phyloP scores from a whole-genome alignment of 371 early-diverging fungal species.

The Batkoa obscura region DNA sequence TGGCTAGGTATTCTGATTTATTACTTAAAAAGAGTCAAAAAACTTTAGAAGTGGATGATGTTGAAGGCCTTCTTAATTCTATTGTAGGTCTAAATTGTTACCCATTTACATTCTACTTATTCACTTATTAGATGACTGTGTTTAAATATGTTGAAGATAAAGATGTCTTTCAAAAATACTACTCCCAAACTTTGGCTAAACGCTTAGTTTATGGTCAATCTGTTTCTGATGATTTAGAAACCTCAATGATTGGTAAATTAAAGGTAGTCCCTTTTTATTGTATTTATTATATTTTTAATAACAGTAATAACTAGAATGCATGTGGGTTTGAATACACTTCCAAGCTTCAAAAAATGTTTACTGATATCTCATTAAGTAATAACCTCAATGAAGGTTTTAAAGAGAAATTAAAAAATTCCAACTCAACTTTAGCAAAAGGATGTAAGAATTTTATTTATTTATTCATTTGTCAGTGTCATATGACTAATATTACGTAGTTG shows the following conservation, averaged over 20 bases:
- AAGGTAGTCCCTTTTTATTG: constrained; percentile 18
- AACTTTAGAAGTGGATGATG: constrained; percentile 59
- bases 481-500: constrained; percentile 17
- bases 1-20: constrained; percentile 70
- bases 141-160: constrained; percentile 87
- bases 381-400: constrained; percentile 58
- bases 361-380: constrained; percentile 68
- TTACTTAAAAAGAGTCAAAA: constrained; percentile 68
- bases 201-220: constrained; percentile 67
- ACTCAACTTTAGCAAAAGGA: constrained; percentile 13
- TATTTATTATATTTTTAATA: constrained; percentile 10
- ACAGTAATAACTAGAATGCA: constrained; percentile 30
- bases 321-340: constrained; percentile 84
- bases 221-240: constrained; percentile 65
- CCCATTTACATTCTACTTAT: not conserved
- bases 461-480: not conserved
- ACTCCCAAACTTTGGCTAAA: constrained; percentile 69
- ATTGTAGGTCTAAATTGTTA: constrained; percentile 29
- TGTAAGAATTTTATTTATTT: not conserved
- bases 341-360: constrained; percentile 83
- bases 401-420: constrained; percentile 20
- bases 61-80: constrained; percentile 69
- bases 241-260: constrained; percentile 59
- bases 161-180: constrained; percentile 89
- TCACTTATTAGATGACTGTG: constrained; percentile 26